A percentile compares a stretch with the other conserved stretches of the same genome.
phyloP scores from a whole-genome alignment of 2,329 filamentous ascomycete genomes.

The Cercospora sojina region DNA sequence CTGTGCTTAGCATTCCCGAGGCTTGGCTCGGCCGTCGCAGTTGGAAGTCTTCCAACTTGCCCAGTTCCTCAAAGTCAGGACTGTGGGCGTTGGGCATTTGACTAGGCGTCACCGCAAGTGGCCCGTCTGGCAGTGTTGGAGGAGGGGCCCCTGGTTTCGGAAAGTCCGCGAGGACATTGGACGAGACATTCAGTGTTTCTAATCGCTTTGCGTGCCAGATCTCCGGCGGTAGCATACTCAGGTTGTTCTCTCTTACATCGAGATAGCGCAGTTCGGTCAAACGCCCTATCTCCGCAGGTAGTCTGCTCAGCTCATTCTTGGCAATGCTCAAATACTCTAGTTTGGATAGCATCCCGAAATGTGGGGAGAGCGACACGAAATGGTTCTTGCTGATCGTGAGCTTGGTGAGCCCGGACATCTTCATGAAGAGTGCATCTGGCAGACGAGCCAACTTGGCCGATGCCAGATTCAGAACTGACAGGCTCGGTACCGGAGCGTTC shows the following conservation, averaged over 20 bases:
- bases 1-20: constrained; percentile 66
- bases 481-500: constrained; percentile 69
- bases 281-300: constrained; percentile 86
- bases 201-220: constrained; percentile 93
- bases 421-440: constrained; percentile 79
- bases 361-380: constrained; percentile 81
- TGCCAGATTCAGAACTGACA: constrained; percentile 85
- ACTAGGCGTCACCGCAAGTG: constrained; percentile 46
- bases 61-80: constrained; percentile 76
- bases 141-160: constrained; percentile 76
- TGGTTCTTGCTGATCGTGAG: constrained; percentile 93
- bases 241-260: constrained; percentile 90
- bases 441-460: constrained; percentile 89
- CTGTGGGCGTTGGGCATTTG: constrained; percentile 48
- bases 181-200: constrained; percentile 91
- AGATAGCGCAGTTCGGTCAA: constrained; percentile 79
- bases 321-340: constrained; percentile 93
- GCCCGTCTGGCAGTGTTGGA: constrained; percentile 37
- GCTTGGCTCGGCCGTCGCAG: constrained; percentile 79
- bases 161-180: constrained; percentile 87
- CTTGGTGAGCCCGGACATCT: constrained; percentile 82
- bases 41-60: constrained; percentile 61
- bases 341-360: constrained; percentile 78
- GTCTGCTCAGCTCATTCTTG: constrained; percentile 79
- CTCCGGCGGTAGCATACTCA: constrained; percentile 82